Conservation (phyloP, 2,329 filamentous ascomycete genomes). For the Talaromyces amestolkiae region DNA sequence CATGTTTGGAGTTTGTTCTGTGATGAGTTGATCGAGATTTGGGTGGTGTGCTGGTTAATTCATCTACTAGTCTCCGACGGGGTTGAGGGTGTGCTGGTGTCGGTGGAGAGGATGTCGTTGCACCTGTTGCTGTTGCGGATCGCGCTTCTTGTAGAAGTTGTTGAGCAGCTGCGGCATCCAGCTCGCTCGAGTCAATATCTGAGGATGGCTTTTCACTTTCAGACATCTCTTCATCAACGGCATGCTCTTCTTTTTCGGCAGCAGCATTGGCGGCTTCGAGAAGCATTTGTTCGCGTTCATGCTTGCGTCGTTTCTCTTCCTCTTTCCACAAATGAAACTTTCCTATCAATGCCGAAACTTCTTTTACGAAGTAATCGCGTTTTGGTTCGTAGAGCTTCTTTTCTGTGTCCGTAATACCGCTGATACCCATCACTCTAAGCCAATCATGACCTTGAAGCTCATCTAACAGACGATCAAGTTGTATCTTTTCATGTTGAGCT, state of each 20-base stretch:
- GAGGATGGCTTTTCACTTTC: slow-evolving; percentile 26
- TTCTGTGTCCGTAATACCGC: slow-evolving; percentile 75
- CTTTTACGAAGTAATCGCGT: slow-evolving; percentile 76
- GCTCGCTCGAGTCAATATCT: slow-evolving; percentile 60
- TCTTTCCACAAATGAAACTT: slow-evolving; percentile 88
- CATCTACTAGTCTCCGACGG: slow-evolving; percentile 16
- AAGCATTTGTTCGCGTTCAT: slow-evolving; percentile 67
- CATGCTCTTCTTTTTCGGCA: slow-evolving; percentile 47
- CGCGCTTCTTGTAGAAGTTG: slow-evolving; percentile 73
- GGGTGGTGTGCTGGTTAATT: slow-evolving; percentile 10
- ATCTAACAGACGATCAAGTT: slow-evolving; percentile 68
- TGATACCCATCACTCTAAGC: slow-evolving; percentile 88
- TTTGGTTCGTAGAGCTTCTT: slow-evolving; percentile 86
- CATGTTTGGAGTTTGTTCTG: not conserved
- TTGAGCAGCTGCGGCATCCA: slow-evolving; percentile 68
- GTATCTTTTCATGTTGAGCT: slow-evolving; percentile 64
- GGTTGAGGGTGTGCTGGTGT: slow-evolving; percentile 1
- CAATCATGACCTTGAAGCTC: slow-evolving; percentile 89
- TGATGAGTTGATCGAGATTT: slow-evolving; percentile 5
- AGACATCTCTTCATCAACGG: slow-evolving; percentile 39
- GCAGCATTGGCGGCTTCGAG: slow-evolving; percentile 16
- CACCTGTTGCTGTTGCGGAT: slow-evolving; percentile 47
- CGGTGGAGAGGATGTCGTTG: not conserved
- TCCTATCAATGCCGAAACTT: slow-evolving; percentile 75
- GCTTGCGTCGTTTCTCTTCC: slow-evolving; percentile 80